Evolutionary conservation across 768 basidiomycete genomes (phyloP), one percentile per base, ranked within the genome.

Genomic region (Rubroboletus satanas): DNA sequence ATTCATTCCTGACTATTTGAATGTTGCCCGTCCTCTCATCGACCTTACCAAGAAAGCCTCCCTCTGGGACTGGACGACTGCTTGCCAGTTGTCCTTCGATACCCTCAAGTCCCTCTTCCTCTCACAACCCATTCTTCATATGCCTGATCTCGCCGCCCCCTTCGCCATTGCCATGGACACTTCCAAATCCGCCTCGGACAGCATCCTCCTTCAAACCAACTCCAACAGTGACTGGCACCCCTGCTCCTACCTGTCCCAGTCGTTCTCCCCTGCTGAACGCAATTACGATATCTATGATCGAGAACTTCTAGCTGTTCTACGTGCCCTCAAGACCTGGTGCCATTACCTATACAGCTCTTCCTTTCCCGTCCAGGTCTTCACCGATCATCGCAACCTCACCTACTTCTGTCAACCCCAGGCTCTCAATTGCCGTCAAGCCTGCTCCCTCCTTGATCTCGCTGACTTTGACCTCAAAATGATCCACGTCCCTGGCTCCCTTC

Each of bases 241-340:
- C 4, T 38, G n/a, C 0, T 38, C 37, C 6, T 41, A 41, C 7
- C 41, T 41, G 5, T 41, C 41, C 0, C 11, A 41, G 0, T 41
- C 12, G 0, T 21, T 41, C 12, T 23, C 21, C 7, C 2, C 21
- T 0, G 7, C 21, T 0, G 21, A 23, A 2, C 0, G 5, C 0
- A 41, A 41, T 2, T 41, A 41, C 2, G 12, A 41, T 21, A 41
- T 41, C 41, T 41, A 41, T 14, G 12, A 41, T 2, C 2, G 11
- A 0, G 12, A 41, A 23, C 21, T 41, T 3, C 21, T 41, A 1
- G 2, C 21, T 2, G 6, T 41, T 12, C 6, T 41, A 1, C 3
- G 3, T 0, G 14, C 41, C 0, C 12, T 41, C 3, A 41, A 23
- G 3, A 0, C 41, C 2, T 41, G 41, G 41, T 0, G 2, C 0